Evolutionary conservation across 1,284 basidiomycete species (phyloP).

Genomic region (Takashimella koratensis): DNA sequence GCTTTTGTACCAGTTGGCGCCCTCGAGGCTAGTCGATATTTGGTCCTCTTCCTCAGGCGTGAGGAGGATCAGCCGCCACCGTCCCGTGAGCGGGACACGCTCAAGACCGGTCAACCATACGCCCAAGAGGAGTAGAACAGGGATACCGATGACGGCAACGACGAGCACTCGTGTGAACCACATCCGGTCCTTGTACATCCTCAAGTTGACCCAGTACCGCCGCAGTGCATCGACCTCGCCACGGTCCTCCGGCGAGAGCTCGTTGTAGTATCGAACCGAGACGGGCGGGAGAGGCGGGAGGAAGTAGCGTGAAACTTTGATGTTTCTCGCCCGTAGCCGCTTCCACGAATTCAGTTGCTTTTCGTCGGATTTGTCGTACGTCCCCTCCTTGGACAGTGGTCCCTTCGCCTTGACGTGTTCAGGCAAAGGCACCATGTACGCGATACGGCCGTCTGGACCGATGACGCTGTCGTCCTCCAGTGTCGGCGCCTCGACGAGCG

Average conservation of each 20-base stretch:
- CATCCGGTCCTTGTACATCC: conserved; percentile 53
- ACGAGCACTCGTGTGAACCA: conserved; percentile 55
- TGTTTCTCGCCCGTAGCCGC: neutral
- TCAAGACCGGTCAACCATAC: conserved; percentile 75
- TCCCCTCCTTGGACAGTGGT: neutral
- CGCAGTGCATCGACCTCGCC: conserved; percentile 54
- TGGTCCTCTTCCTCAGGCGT: conserved; percentile 86
- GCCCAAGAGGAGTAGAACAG: conserved; percentile 64
- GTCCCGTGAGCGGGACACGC: conserved; percentile 75
- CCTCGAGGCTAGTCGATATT: conserved; percentile 70
- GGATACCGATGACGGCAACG: conserved; percentile 62
- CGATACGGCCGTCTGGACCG: conserved; percentile 26
- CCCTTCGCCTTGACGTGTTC: conserved; percentile 4
- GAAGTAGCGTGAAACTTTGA: conserved; percentile 15
- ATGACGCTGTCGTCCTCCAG: conserved; percentile 18
- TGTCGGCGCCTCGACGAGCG: conserved; percentile 13
- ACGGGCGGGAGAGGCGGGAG: conserved; percentile 34
- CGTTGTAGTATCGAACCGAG: conserved; percentile 28
- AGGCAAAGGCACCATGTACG: conserved; percentile 24
- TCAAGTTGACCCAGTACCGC: conserved; percentile 32
- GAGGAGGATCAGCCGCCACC: conserved; percentile 78
- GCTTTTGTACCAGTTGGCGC: conserved; percentile 76
- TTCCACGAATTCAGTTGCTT: neutral
- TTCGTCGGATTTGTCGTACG: neutral
- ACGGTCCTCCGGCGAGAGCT: conserved; percentile 47